Evolutionary conservation across 345 rosid genomes (phyloP), one percentile per base, ranked within the genome.

Genomic region (Sisymbrium altissimum): DNA sequence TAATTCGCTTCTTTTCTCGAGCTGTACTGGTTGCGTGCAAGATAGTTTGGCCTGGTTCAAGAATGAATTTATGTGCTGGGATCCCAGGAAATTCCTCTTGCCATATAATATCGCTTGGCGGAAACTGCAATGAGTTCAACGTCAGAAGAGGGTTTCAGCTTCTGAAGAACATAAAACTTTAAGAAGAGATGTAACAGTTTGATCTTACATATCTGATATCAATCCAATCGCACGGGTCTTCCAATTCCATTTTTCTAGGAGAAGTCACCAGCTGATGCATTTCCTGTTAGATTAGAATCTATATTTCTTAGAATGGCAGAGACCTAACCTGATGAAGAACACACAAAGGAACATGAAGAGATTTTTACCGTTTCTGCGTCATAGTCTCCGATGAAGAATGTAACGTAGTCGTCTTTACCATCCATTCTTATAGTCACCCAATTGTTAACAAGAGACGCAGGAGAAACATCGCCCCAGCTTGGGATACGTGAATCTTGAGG

Each of bases 61-160:
- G 67, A 56, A 4, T 18, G 46, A 61, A 0, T 48, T 12, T 66
- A 12, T 41, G 50, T 19, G 12, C 29, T 45, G 78, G 60, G 39
- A 84, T 58, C 38, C 83, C 83, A 17, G 85, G 89, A 66, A 77
- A 75, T 35, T 73, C 86, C 2, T 73, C 82, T 35, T 54, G 73
- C 97, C 97, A 90, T 61, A 74, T 66, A 63, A 87, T 80, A 79
- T 88, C 90, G 55, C 85, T 86, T 4, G 80, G 77, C 41, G 90
- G 86, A 62, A 90, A 80, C 97, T 90, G 83, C 68, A 59, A 49
- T 21, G 49, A 67, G 68, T 56, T 58, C 48, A 33, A 73, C 53
- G 66, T 57, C 23, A 56, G 52, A 49, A 23, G 25, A 23, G 58
- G 38, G 58, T 66, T 64, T 73, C 57, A 64, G 36, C 68, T 74